phyloP scores from a whole-genome alignment of 768 basidiomycete species.

The Phanerochaete carnosa region DNA sequence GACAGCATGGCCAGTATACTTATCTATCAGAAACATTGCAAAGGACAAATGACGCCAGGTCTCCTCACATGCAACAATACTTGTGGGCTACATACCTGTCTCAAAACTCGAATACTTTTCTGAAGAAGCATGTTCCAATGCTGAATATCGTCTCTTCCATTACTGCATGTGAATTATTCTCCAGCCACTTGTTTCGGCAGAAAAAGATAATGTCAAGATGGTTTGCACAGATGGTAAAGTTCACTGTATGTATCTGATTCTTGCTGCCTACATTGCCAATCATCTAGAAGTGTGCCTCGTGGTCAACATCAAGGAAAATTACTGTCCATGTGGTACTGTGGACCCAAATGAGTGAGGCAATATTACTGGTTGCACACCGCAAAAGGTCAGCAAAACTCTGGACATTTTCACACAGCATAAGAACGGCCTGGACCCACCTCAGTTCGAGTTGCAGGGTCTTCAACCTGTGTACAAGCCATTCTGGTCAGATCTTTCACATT shows the following conservation, averaged over 20 bases:
- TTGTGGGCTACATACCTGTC: conserved; percentile 26
- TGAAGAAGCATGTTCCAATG: conserved; percentile 1
- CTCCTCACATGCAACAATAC: conserved; percentile 13
- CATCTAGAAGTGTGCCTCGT: conserved; percentile 23
- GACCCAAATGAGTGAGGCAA: conserved; percentile 3
- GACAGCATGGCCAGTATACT: conserved; percentile 27
- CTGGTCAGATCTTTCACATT: conserved; percentile 35
- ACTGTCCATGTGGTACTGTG: conserved; percentile 9
- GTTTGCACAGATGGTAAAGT: conserved; percentile 13
- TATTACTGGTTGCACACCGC: not conserved
- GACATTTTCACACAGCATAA: not conserved
- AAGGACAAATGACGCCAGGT: conserved; percentile 20
- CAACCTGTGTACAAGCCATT: conserved; percentile 14
- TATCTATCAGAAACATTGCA: conserved; percentile 25
- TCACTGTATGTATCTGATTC: conserved; percentile 13
- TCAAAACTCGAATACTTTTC: conserved; percentile 10
- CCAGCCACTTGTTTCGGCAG: conserved; percentile 9
- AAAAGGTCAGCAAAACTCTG: not conserved
- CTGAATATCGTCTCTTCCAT: conserved; percentile 17
- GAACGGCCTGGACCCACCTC: not conserved
- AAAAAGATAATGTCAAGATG: conserved; percentile 15
- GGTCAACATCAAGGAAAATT: conserved; percentile 1
- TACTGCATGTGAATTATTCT: conserved; percentile 15
- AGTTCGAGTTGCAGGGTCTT: conserved; percentile 1
- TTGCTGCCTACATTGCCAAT: conserved; percentile 19